Conservation (phyloP, 31 red algal genomes). For the Pterothamnion heteromorphum region DNA sequence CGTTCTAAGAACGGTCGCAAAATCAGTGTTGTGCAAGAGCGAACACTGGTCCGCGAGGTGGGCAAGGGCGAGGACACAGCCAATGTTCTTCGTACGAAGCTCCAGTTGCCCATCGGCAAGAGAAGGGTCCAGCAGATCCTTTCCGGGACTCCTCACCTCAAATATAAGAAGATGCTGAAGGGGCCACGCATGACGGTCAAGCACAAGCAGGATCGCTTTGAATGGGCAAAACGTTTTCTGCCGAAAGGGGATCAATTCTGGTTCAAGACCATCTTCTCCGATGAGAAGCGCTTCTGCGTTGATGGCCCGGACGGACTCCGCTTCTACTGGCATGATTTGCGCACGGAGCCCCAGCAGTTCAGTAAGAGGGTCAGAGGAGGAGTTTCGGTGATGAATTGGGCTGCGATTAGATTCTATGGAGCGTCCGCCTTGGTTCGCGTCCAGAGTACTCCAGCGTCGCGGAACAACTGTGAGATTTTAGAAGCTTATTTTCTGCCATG, state of each 20-base stretch:
- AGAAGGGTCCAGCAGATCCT: too few species aligned
- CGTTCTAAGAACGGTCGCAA: too few species aligned
- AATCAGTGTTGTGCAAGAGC: too few species aligned
- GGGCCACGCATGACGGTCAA: too few species aligned
- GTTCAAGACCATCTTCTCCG: neutral
- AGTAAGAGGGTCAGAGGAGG: neutral
- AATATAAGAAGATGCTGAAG: too few species aligned
- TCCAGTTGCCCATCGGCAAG: too few species aligned
- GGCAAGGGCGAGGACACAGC: too few species aligned
- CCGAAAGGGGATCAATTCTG: neutral
- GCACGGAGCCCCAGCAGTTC: neutral
- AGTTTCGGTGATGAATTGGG: neutral
- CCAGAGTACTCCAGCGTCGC: neutral
- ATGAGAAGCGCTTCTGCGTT: neutral
- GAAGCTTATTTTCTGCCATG: neutral
- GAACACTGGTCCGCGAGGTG: too few species aligned
- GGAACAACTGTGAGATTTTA: neutral
- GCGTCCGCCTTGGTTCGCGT: neutral
- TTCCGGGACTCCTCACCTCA: too few species aligned
- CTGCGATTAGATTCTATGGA: neutral
- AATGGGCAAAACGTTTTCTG: too few species aligned
- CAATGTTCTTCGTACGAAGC: too few species aligned
- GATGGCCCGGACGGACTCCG: neutral
- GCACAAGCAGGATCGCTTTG: too few species aligned
- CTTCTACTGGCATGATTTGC: neutral